Conservation (phyloP, 768 basidiomycete genomes). For the Xerocomellus amylosporus region DNA sequence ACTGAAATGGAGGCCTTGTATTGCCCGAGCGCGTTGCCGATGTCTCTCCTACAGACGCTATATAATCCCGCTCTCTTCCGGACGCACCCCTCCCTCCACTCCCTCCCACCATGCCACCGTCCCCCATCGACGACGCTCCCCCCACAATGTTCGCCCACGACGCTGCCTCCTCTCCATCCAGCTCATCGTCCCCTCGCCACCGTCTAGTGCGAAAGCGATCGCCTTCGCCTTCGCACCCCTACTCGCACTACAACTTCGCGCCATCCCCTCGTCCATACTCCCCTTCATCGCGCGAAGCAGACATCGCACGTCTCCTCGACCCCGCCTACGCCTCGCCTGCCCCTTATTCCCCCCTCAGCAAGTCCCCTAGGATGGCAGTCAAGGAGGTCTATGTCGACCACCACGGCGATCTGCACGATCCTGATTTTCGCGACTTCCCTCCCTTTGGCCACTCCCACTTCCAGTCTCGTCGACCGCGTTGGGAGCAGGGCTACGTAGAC, state of each 20-base stretch:
- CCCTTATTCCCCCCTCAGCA: constrained; percentile 23
- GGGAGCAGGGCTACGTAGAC: constrained; percentile 34
- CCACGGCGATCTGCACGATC: constrained; percentile 63
- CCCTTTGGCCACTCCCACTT: constrained; percentile 24
- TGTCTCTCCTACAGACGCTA: constrained; percentile 26
- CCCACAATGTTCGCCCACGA: constrained; percentile 21
- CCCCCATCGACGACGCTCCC: constrained; percentile 2
- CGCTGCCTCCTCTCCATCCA: constrained; percentile 19
- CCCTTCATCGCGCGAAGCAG: constrained; percentile 41
- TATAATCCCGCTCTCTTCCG: constrained; percentile 30
- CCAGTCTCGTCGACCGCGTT: constrained; percentile 30
- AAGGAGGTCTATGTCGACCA: constrained; percentile 54
- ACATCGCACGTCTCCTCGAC: constrained; percentile 64
- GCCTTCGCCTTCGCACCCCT: constrained; percentile 19
- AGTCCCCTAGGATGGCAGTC: constrained; percentile 12
- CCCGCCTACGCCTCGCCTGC: constrained; percentile 50
- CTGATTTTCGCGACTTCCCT: constrained; percentile 66
- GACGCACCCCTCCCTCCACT: constrained; percentile 6
- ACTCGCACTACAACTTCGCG: not conserved
- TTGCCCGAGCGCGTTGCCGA: constrained; percentile 25
- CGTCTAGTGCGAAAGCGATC: constrained; percentile 25
- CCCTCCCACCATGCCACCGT: not conserved
- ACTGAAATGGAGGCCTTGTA: constrained; percentile 23
- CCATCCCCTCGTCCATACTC: constrained; percentile 30
- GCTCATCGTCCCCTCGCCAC: constrained; percentile 22